Base-by-base conservation (phyloP, 768 basidiomycete species). In the Russula virescens region DNA sequence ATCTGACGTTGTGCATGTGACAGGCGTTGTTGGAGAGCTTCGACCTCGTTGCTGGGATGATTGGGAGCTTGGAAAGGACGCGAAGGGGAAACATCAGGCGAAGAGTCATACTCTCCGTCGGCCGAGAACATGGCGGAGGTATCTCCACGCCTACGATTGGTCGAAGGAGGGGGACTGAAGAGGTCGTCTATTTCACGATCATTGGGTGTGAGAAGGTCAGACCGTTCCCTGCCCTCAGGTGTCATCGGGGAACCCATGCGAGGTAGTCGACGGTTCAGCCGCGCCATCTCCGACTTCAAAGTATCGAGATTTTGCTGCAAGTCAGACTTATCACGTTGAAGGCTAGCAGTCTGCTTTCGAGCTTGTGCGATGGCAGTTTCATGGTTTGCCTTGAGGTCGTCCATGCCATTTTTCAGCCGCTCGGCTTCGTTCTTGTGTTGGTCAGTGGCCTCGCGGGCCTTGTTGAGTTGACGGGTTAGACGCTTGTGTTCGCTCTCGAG, bases 311-410 rank as follows among this genome's bases (percentile, higher is more conserved):
- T 78, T 64, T 86, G 83, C 71, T 95, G 90, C 45, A 99, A 78
- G 68, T 99, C 96, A 28, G 85, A 87, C 77, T 95, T 96, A 73
- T 99, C 97, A 65, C 96, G 83, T 68, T 88, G 86, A 26, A 98
- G 80, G 26, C 89, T 87, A 1, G 95, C 95, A 1, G 89, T 86
- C 58, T 88, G 84, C 74, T 91, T 91, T 51, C 94, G 83, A 68
- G 92, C 90, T 63, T 91, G 88, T 3, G 96, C 97, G 61, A 98
- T 83, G 65, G 97, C 94, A 16, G 94, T 93, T 75, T 98, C 96
- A 70, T 98, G 94, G 73, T 94, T 95, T 57, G 83, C 81, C 71
- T 90, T 92, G 72, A 93, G 77, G 55, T 92, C 90, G 50, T 87
- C 85, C 23, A 88, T 74, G 6, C 80, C 71, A 48, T 75, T 75